Percentiles rank a stretch among this genome's conserved stretches.
Evolutionary conservation across 805 yeast genomes (phyloP).

Genomic region (Saturnispora diversa): DNA sequence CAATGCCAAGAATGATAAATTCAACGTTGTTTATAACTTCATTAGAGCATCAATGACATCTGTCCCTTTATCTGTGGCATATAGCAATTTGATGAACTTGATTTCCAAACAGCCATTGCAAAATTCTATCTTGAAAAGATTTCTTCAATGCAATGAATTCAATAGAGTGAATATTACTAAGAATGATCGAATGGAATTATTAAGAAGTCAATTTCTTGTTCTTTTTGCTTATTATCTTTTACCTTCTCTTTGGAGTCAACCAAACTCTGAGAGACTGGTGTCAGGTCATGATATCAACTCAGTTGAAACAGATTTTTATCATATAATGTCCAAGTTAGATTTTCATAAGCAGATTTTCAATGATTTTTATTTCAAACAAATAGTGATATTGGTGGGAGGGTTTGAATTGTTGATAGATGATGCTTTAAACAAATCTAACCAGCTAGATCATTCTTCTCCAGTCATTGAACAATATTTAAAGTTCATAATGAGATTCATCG

Average conservation of each 20-base stretch:
- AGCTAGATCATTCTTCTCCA: slow-evolving; percentile 20
- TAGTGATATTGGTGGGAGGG: slow-evolving; percentile 33
- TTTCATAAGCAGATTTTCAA: slow-evolving; percentile 29
- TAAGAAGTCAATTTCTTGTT: slow-evolving; percentile 28
- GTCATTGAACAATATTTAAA: slow-evolving; percentile 29
- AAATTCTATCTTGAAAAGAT: slow-evolving; percentile 23
- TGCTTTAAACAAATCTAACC: slow-evolving; percentile 17
- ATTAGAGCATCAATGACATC: slow-evolving; percentile 50
- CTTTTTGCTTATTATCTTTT: slow-evolving; percentile 32
- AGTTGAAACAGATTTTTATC: slow-evolving; percentile 30
- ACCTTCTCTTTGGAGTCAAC: slow-evolving; percentile 34
- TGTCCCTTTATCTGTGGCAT: slow-evolving; percentile 40
- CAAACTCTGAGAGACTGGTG: too few relatives aligned
- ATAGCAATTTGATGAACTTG: slow-evolving; percentile 35
- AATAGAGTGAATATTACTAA: slow-evolving; percentile 26
- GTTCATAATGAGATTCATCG: slow-evolving; percentile 36
- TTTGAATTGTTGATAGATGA: slow-evolving; percentile 28
- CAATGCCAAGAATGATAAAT: slow-evolving; percentile 42
- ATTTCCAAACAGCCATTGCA: slow-evolving; percentile 31
- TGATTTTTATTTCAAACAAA: slow-evolving; percentile 31
- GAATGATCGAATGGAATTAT: slow-evolving; percentile 27
- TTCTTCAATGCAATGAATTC: slow-evolving; percentile 22
- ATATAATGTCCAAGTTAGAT: slow-evolving; percentile 21
- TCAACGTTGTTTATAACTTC: slow-evolving; percentile 43
- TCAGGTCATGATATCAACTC: slow-evolving; percentile 21